phyloP scores from a whole-genome alignment of 2,329 filamentous ascomycete species.

The Amauroascus niger region DNA sequence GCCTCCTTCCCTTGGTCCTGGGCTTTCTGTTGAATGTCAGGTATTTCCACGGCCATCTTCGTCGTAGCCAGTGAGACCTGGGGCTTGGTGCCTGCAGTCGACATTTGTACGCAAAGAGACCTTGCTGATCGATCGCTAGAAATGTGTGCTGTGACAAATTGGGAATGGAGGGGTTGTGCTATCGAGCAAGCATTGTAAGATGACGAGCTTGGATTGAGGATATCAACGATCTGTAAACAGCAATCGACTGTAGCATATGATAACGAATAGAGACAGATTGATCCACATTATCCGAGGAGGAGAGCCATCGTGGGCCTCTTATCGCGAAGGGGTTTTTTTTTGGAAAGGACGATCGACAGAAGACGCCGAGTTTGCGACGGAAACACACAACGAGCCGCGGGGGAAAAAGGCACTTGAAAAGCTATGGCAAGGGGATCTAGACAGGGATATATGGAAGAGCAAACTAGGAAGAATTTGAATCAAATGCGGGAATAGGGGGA shows the following conservation, averaged over 20 bases:
- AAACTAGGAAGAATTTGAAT: too few relatives aligned
- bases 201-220: neutral
- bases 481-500: too few relatives aligned
- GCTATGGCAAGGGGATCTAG: too few relatives aligned
- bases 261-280: neutral
- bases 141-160: neutral
- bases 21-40: constrained; percentile 25
- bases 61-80: constrained; percentile 26
- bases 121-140: neutral
- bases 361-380: too few relatives aligned
- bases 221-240: neutral
- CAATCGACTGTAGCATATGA: neutral
- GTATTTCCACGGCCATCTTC: constrained; percentile 33
- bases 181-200: constrained; percentile 26
- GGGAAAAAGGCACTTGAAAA: too few relatives aligned
- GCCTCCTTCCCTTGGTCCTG: constrained; percentile 53
- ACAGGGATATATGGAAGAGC: too few relatives aligned
- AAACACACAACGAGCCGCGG: neutral
- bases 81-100: constrained; percentile 6
- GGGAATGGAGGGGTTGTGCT: constrained; percentile 16
- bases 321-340: neutral
- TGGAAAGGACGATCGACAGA: neutral
- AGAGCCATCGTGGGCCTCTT: neutral
- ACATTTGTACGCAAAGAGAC: constrained; percentile 8
- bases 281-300: constrained; percentile 5